Evolutionary conservation across 1,139 yeast species (phyloP), one percentile per base, ranked within the genome.

Genomic region (Blastobotrys arbuscula): DNA sequence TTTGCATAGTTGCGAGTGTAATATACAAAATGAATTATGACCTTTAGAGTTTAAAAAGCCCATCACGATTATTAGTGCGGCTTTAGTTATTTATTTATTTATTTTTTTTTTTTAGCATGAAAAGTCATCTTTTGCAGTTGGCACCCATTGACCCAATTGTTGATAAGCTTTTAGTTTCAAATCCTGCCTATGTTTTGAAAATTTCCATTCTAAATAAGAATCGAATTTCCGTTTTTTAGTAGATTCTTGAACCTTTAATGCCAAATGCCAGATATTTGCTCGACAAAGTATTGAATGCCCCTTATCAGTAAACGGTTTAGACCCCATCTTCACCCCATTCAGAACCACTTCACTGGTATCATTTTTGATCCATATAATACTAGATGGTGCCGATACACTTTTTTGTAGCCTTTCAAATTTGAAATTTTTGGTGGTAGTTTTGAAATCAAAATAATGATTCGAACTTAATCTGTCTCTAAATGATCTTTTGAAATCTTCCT

Each of bases 401-500:
- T 43, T 42, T 1, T 19, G 16, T 3, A 39, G 31, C 40, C 51
- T 54, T 2, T 45, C 46, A 45, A 50, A 50, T 21, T 51, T 50
- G 45, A 60, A 56, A 20, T 50, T 20, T 3, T n/a, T 33, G 1
- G 41, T 37, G 4, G 43, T 43, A 8, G 60, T 53, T 5, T 55
- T 45, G 19, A 38, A 43, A 16, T 37, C 31, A n/a, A 44, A 42
- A 42, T 33, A 44, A 21, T 35, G 44, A 28, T 16, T 41, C 2
- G 34, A 18, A 3, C 30, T 30, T 16, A 50, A 20, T 7, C 53
- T 48, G 3, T 24, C 18, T 23, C 44, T 31, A 52, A 66, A 68
- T 12, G 69, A 67, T 36, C 95, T 67, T 1, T 64, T 53, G n/a
- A 82, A 63, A 47, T 78, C 81, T 0, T 44, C 54, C 0, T 39